Evolutionary conservation across 352 stramenopile genomes (phyloP).

Genomic region (Phytophthora tubulina): DNA sequence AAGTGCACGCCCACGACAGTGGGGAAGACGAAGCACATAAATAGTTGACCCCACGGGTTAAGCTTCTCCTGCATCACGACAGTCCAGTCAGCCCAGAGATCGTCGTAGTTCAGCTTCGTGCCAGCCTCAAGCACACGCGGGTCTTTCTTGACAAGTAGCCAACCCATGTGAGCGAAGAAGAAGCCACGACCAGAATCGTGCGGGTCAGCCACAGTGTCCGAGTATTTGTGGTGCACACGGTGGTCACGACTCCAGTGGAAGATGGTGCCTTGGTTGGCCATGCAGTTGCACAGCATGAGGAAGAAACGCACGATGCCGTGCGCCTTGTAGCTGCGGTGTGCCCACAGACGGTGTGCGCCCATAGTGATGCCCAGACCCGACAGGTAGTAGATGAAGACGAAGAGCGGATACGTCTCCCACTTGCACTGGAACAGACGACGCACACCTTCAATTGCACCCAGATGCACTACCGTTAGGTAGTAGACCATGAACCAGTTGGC

Average conservation of each 20-base stretch:
- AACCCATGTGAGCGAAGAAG: conserved; percentile 99
- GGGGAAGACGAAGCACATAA: conserved; percentile 98
- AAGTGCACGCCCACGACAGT: conserved; percentile 88
- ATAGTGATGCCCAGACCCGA: conserved; percentile 97
- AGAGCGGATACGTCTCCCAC: conserved; percentile 90
- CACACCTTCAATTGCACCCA: conserved; percentile 90
- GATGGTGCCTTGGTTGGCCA: conserved; percentile 99
- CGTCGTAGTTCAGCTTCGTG: conserved; percentile 96
- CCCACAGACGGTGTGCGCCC: conserved; percentile 98
- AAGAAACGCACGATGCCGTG: conserved; percentile 92
- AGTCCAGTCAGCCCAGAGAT: conserved; percentile 96
- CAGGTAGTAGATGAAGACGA: conserved; percentile 95
- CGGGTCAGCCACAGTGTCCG: conserved; percentile 93
- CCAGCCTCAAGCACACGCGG: conserved; percentile 89
- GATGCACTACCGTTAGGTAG: conserved; percentile 96
- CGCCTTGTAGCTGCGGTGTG: conserved; percentile 97
- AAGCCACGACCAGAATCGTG: conserved; percentile 98
- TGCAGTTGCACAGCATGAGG: conserved; percentile 98
- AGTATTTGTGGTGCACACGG: conserved; percentile 99
- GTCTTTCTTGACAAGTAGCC: conserved; percentile 99
- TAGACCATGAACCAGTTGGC: conserved; percentile 99
- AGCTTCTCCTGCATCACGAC: conserved; percentile 97
- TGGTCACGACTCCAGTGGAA: conserved; percentile 99
- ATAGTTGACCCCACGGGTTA: conserved; percentile 98
- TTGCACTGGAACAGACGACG: conserved; percentile 82